Conservation (phyloP, 495 filamentous ascomycete species). For the Neurospora pannonica region DNA sequence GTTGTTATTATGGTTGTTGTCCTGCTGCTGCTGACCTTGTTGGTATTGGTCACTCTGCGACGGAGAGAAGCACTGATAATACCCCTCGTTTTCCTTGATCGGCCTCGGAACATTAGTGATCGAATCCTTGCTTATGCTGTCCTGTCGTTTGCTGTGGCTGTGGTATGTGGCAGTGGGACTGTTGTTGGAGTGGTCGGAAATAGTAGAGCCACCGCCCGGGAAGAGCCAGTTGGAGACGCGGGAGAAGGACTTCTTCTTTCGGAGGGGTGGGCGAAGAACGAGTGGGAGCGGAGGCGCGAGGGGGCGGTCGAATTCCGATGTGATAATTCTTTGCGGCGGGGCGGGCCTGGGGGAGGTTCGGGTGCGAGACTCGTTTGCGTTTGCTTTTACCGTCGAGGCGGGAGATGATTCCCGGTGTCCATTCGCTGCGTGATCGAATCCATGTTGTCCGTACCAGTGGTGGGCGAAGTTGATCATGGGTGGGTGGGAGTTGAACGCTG, state of each 20-base stretch:
- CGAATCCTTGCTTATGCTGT: conserved; percentile 26
- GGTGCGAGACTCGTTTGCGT: not conserved
- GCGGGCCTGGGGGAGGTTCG: not conserved
- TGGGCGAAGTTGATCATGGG: not conserved
- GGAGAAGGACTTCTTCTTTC: conserved; percentile 51
- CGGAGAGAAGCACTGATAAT: conserved; percentile 41
- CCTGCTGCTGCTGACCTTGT: conserved; percentile 13
- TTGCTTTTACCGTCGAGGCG: not conserved
- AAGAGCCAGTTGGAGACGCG: conserved; percentile 48
- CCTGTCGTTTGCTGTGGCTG: conserved; percentile 5
- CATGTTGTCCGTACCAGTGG: not conserved
- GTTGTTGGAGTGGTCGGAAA: not conserved
- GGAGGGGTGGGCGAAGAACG: conserved; percentile 37
- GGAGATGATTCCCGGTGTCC: not conserved
- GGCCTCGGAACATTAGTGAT: conserved; percentile 41
- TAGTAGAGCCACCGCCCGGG: conserved; percentile 10
- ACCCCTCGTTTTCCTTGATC: conserved; percentile 37
- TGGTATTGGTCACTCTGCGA: conserved; percentile 10
- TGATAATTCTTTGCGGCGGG: not conserved
- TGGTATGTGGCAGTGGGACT: not conserved
- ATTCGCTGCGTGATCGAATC: not conserved
- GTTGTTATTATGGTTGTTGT: conserved; percentile 4
- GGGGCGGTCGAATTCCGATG: conserved; percentile 22
- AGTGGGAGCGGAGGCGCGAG: conserved; percentile 46
- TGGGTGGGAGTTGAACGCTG: conserved; percentile 14